Base-by-base conservation (phyloP, 306 rosid genomes). In the Medicago lupulina region DNA sequence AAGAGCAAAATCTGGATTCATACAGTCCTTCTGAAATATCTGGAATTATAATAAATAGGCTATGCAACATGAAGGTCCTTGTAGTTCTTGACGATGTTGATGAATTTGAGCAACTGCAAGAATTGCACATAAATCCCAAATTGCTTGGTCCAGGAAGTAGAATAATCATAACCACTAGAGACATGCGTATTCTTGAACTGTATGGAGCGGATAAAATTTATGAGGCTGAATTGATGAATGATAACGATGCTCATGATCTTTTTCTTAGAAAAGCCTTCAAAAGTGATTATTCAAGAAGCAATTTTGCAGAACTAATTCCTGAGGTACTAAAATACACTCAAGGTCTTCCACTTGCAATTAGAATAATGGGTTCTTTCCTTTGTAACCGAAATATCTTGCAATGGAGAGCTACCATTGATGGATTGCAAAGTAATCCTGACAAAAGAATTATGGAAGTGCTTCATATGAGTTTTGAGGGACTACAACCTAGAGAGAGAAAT, bases 1-100 rank as follows among this genome's bases (percentile, higher is more conserved):
- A 23, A 23, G 28, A 23, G 3, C 28, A 1, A 23, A 23, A 23
- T 23, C 28, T 23, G 28, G 28, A 23, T 23, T 1, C 28, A 23
- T 23, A 23, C 28, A 23, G 28, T 23, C 28, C 28, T 23, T 23
- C 28, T 23, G 28, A 23, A 23, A 23, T 23, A 23, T 23, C 28
- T 23, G 28, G 28, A 23, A 23, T 23, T 1, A 11, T 74, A 31
- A 28, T 34, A 18, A 17, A 14, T 62, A 62, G 71, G 49, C 61
- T 74, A 31, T 18, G 5, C 21, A 7, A 11, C 21, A 9, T 6
- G 5, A 75, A 62, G 17, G 17, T 31, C 47, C 71, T 62, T 46
- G 7, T 75, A 4, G 62, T 62, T 62, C 49, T 75, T 75, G 63
- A 62, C 9, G 8, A 62, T 62, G 62, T 13, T 28, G 63, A 62